These are phyloP conservation scores for Spinacia oleracea DNA, from an alignment of 179 eudicot species.

Conservation along the genomic window DNA sequence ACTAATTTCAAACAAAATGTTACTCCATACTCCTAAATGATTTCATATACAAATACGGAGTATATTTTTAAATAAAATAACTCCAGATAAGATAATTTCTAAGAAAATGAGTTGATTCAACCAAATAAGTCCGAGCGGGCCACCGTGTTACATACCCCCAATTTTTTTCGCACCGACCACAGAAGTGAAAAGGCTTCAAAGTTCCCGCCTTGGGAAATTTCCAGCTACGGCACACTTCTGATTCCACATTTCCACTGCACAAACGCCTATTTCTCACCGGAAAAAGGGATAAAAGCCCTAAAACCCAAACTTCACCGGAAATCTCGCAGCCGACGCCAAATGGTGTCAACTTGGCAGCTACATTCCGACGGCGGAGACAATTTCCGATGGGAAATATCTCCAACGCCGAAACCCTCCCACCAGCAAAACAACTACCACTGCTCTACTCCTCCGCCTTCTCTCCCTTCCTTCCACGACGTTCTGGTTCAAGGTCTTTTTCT, in stretches of 20 bases:
- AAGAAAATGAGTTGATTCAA: too few relatives aligned
- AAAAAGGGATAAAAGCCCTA: conserved; percentile 11
- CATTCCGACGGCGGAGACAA: conserved; percentile 49
- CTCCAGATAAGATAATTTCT: too few relatives aligned
- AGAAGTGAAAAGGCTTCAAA: conserved; percentile 11
- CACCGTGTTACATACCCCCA: too few relatives aligned
- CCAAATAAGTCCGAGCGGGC: too few relatives aligned
- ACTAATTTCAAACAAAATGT: too few relatives aligned
- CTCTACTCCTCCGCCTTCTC: conserved; percentile 29
- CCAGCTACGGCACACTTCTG: not conserved
- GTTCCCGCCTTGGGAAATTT: conserved; percentile 28
- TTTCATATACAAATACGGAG: too few relatives aligned
- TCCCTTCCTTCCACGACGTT: conserved; percentile 52
- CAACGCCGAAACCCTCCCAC: conserved; percentile 12
- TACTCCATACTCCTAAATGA: too few relatives aligned
- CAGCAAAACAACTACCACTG: conserved; percentile 14
- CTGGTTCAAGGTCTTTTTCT: conserved; percentile 50
- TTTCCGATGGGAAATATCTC: conserved; percentile 67
- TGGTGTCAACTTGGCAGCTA: conserved; percentile 74
- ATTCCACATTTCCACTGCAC: not conserved
- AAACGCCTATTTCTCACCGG: not conserved
- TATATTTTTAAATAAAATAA: too few relatives aligned
- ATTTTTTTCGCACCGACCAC: too few relatives aligned
- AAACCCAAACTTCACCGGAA: not conserved
- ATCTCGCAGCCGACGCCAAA: conserved; percentile 13